These are phyloP conservation scores for Leishmania amazonensis DNA, from an alignment of 208 protist species.

Conservation along the genomic window DNA sequence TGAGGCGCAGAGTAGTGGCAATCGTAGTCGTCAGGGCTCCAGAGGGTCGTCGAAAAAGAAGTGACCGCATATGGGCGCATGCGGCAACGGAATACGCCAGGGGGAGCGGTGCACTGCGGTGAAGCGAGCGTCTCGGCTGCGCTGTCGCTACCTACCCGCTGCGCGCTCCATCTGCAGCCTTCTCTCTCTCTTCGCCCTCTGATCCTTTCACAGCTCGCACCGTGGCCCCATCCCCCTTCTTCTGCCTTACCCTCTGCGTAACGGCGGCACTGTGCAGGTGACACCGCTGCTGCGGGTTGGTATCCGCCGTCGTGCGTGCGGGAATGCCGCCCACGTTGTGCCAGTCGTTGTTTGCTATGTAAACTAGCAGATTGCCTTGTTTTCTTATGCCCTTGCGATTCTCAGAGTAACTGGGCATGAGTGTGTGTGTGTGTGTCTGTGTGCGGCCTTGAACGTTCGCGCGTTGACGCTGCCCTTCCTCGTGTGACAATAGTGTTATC, in stretches of 20 bases:
- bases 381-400: no score
- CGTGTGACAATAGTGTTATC: not conserved
- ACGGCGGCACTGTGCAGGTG: not conserved
- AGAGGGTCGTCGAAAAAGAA: conserved; percentile 42
- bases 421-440: not conserved
- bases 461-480: not conserved
- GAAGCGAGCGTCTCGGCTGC: not conserved
- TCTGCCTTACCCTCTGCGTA: not conserved
- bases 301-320: not conserved
- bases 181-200: not conserved
- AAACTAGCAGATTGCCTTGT: not conserved
- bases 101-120: not conserved
- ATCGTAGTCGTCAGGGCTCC: conserved; percentile 25
- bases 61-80: not conserved
- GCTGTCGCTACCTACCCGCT: not conserved
- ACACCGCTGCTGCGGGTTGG: not conserved
- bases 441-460: not conserved
- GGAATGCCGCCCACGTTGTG: not conserved
- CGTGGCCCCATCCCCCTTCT: not conserved
- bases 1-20: conserved; percentile 21
- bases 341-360: not conserved
- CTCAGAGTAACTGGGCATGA: not conserved
- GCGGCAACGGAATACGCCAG: no score
- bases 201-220: not conserved
- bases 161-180: not conserved